Evolutionary conservation across 768 basidiomycete genomes (phyloP).

Genomic region (Trichaptum fuscoviolaceum): DNA sequence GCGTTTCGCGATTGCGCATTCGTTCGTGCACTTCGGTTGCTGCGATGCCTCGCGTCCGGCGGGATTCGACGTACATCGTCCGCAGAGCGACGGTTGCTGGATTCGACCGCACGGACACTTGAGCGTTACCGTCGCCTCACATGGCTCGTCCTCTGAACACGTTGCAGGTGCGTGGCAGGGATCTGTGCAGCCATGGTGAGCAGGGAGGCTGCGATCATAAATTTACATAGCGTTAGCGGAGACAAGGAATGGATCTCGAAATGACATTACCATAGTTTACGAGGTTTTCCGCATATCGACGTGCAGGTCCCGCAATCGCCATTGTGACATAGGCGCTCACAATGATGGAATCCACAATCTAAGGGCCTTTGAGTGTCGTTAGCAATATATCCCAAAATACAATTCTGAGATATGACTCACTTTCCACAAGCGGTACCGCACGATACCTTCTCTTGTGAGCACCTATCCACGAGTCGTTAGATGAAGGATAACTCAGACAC

Average conservation of each 20-base stretch:
- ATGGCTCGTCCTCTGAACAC: conserved; percentile 79
- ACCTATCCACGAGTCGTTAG: conserved; percentile 30
- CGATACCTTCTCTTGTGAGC: conserved; percentile 80
- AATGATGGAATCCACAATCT: conserved; percentile 85
- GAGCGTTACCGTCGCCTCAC: conserved; percentile 59
- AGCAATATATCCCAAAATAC: not conserved
- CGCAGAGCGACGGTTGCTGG: conserved; percentile 69
- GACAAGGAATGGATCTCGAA: not conserved
- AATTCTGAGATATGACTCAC: conserved; percentile 31
- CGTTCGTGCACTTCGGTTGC: conserved; percentile 69
- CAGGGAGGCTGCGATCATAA: conserved; percentile 47
- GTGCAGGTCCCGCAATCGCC: conserved; percentile 77
- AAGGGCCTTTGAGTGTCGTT: conserved; percentile 42
- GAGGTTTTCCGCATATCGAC: conserved; percentile 77
- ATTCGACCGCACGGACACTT: conserved; percentile 83
- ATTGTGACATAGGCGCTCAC: conserved; percentile 76
- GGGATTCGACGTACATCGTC: conserved; percentile 45
- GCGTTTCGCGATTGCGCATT: conserved; percentile 80
- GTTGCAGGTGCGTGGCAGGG: conserved; percentile 86
- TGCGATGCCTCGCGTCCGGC: conserved; percentile 35
- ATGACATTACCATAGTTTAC: conserved; percentile 71
- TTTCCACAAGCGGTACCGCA: conserved; percentile 83
- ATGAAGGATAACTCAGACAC: not conserved
- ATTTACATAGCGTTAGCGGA: not conserved
- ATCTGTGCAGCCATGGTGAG: conserved; percentile 67